These are phyloP conservation scores for Filobasidium floriforme DNA, from an alignment of 768 basidiomycete species.

Conservation along the genomic window DNA sequence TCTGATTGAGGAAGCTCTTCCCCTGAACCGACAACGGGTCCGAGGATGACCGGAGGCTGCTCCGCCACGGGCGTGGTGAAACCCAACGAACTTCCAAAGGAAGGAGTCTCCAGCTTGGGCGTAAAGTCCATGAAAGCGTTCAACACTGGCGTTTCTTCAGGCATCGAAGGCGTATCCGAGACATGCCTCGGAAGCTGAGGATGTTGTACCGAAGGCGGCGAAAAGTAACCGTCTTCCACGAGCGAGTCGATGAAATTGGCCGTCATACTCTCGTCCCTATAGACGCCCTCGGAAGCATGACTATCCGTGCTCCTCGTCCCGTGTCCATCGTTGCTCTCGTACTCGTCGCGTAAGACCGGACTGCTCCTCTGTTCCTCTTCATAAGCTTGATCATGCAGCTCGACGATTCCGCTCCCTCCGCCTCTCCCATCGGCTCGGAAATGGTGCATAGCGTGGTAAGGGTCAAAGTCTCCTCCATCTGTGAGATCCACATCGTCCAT, in stretches of 20 bases:
- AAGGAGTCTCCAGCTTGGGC: conserved; percentile 35
- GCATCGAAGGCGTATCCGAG: conserved; percentile 8
- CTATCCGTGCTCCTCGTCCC: not conserved
- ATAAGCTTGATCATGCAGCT: conserved; percentile 1
- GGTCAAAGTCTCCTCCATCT: not conserved
- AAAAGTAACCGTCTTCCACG: conserved; percentile 43
- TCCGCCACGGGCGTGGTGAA: conserved; percentile 13
- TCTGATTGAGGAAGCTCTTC: conserved; percentile 10
- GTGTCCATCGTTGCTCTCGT: conserved; percentile 17
- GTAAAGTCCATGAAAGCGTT: conserved; percentile 7
- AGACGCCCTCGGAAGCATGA: not conserved
- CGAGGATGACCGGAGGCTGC: conserved; percentile 17
- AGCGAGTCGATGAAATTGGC: conserved; percentile 36
- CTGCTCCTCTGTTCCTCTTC: conserved; percentile 3
- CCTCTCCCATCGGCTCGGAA: not conserved
- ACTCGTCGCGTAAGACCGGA: not conserved
- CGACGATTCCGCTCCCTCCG: not conserved
- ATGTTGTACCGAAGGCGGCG: conserved; percentile 30
- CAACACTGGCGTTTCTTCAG: not conserved
- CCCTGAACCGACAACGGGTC: not conserved
- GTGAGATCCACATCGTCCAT: not conserved
- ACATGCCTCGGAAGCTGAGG: not conserved
- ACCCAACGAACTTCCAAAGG: conserved; percentile 28
- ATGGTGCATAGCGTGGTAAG: not conserved
- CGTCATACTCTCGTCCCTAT: conserved; percentile 17